phyloP scores from a whole-genome alignment of 2,329 filamentous ascomycete species.

The Pseudogymnoascus sp. region DNA sequence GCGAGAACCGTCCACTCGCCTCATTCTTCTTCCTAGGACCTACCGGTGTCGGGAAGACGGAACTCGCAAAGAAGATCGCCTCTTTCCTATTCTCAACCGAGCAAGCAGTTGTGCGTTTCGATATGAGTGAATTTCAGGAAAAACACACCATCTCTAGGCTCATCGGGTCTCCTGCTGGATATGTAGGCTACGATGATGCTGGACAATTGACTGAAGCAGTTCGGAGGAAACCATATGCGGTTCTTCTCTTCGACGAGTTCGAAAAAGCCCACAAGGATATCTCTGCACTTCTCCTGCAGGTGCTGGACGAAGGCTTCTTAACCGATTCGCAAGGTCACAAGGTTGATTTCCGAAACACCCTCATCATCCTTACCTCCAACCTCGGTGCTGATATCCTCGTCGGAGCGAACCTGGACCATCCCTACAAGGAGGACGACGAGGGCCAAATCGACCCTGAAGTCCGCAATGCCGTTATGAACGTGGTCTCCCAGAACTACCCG shows the following conservation, averaged over 20 bases:
- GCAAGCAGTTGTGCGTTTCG: slow-evolving; percentile 83
- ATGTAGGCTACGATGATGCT: slow-evolving; percentile 94
- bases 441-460: slow-evolving; percentile 67
- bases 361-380: slow-evolving; percentile 94
- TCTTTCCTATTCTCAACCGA: slow-evolving; percentile 90
- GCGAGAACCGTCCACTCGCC: slow-evolving; percentile 83
- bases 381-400: slow-evolving; percentile 88
- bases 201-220: slow-evolving; percentile 95
- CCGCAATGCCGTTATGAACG: slow-evolving; percentile 78
- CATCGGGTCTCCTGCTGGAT: slow-evolving; percentile 88
- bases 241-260: slow-evolving; percentile 93
- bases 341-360: slow-evolving; percentile 92
- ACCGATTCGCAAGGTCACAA: slow-evolving; percentile 95
- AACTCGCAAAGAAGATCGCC: slow-evolving; percentile 93
- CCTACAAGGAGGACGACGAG: slow-evolving; percentile 53
- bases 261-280: slow-evolving; percentile 97
- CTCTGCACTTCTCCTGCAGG: slow-evolving; percentile 82
- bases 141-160: slow-evolving; percentile 92
- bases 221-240: slow-evolving; percentile 87
- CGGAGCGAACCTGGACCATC: slow-evolving; percentile 58
- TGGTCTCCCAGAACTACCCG: slow-evolving; percentile 67
- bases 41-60: slow-evolving; percentile 94
- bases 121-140: slow-evolving; percentile 97
- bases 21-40: slow-evolving; percentile 98
- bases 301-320: slow-evolving; percentile 91